Evolutionary conservation across 1,139 yeast genomes (phyloP).

Genomic region (Diutina rugosa): DNA sequence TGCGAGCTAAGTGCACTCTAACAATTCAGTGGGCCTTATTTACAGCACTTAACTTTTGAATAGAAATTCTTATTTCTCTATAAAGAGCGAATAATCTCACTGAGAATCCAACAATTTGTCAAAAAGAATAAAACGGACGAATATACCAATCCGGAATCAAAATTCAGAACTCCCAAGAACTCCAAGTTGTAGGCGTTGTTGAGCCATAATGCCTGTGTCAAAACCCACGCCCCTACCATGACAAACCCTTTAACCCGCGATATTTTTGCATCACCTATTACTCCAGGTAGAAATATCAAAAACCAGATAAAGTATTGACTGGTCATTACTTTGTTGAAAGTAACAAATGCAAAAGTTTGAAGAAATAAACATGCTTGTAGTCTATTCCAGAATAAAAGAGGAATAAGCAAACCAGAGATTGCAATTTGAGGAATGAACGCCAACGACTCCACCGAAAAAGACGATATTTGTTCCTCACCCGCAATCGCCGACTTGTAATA

Average conservation of each 20-base stretch:
- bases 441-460: slow-evolving; percentile 19
- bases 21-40: too few relatives aligned
- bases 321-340: slow-evolving; percentile 89
- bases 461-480: background rate
- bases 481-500: slow-evolving; percentile 45
- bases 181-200: slow-evolving; percentile 69
- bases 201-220: slow-evolving; percentile 70
- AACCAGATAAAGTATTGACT: slow-evolving; percentile 94
- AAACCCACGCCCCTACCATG: slow-evolving; percentile 46
- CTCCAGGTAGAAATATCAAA: slow-evolving; percentile 70
- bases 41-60: background rate
- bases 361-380: slow-evolving; percentile 57
- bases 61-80: background rate
- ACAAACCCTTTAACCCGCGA: slow-evolving; percentile 18
- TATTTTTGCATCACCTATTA: slow-evolving; percentile 32
- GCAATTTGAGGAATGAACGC: slow-evolving; percentile 80
- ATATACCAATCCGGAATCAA: slow-evolving; percentile 47
- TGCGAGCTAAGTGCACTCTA: background rate
- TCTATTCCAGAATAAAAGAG: slow-evolving; percentile 38
- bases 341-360: slow-evolving; percentile 86
- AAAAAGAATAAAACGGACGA: slow-evolving; percentile 57
- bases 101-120: slow-evolving; percentile 53
- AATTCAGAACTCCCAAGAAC: slow-evolving; percentile 59
- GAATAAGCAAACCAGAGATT: slow-evolving; percentile 46
- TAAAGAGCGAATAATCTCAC: slow-evolving; percentile 29